phyloP scores from a whole-genome alignment of 176 grass and related monocot genomes.

The Bolboschoenus planiculmis region DNA sequence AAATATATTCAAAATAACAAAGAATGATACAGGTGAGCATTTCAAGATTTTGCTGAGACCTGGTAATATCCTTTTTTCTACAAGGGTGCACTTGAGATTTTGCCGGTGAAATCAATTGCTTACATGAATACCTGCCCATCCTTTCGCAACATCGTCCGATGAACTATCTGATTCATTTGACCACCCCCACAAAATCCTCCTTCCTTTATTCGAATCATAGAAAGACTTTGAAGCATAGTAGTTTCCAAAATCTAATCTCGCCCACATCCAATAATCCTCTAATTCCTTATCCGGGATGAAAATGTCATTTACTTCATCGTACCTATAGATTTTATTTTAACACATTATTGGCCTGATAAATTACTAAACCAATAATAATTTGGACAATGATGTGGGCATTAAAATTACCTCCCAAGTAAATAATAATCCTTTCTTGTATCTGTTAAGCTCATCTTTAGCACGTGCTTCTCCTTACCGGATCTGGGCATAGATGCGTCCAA shows the following conservation, averaged over 20 bases:
- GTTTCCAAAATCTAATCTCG: constrained; percentile 66
- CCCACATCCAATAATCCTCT: constrained; percentile 51
- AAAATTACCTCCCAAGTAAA: constrained; percentile 45
- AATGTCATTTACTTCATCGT: constrained; percentile 31
- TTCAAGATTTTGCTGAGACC: not conserved
- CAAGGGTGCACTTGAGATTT: not conserved
- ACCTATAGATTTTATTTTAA: not conserved
- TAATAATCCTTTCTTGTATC: constrained; percentile 43
- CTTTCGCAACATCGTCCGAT: constrained; percentile 48
- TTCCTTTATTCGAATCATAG: constrained; percentile 46
- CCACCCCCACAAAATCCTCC: constrained; percentile 78
- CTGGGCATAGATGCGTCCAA: constrained; percentile 38
- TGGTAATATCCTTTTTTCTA: not conserved
- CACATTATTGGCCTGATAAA: constrained; percentile 4
- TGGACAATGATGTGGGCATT: not conserved
- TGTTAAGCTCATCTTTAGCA: constrained; percentile 63
- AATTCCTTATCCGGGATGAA: constrained; percentile 52
- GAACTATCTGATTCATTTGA: constrained; percentile 61
- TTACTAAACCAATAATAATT: not conserved
- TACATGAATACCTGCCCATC: constrained; percentile 86
- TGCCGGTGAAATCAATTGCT: not conserved
- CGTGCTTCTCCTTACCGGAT: constrained; percentile 47
- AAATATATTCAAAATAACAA: not conserved
- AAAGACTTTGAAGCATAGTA: constrained; percentile 91
- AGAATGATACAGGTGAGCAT: not conserved